Percentiles rank a stretch among this genome's conserved stretches.
Conservation (phyloP, 257 asterid species). For the Solanum medicagineum region DNA sequence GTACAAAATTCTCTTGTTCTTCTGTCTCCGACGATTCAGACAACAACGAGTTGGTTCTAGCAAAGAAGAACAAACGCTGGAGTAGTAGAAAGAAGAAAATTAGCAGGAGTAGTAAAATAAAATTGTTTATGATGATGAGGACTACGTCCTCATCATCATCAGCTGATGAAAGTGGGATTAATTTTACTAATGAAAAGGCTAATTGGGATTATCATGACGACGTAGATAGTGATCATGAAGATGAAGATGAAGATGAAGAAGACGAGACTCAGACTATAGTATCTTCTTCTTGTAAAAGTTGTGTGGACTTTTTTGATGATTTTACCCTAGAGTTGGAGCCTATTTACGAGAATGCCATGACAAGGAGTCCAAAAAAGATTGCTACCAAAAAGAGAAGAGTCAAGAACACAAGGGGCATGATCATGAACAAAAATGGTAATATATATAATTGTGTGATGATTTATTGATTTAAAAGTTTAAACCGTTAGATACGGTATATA, state of each 20-base stretch:
- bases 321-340: slow-evolving; percentile 7
- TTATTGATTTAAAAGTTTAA: neutral
- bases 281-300: slow-evolving; percentile 11
- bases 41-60: neutral
- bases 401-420: neutral
- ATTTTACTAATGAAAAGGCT: slow-evolving; percentile 12
- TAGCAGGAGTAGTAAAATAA: neutral
- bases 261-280: slow-evolving; percentile 16
- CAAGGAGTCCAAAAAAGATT: neutral
- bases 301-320: neutral
- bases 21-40: neutral
- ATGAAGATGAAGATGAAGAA: neutral
- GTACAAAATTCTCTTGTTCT: slow-evolving; percentile 20
- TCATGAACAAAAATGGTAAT: neutral
- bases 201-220: neutral
- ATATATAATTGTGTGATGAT: neutral
- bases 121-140: slow-evolving; percentile 15
- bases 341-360: neutral
- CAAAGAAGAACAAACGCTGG: neutral
- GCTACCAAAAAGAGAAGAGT: slow-evolving; percentile 7
- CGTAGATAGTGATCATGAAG: neutral
- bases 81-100: slow-evolving; percentile 2
- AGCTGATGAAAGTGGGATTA: slow-evolving; percentile 31
- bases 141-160: slow-evolving; percentile 20
- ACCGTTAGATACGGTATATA: neutral